A percentile compares a stretch with the other conserved stretches of the same genome.
These are phyloP conservation scores for Hibiscus mutabilis DNA, from an alignment of 345 rosid species.

Conservation along the genomic window DNA sequence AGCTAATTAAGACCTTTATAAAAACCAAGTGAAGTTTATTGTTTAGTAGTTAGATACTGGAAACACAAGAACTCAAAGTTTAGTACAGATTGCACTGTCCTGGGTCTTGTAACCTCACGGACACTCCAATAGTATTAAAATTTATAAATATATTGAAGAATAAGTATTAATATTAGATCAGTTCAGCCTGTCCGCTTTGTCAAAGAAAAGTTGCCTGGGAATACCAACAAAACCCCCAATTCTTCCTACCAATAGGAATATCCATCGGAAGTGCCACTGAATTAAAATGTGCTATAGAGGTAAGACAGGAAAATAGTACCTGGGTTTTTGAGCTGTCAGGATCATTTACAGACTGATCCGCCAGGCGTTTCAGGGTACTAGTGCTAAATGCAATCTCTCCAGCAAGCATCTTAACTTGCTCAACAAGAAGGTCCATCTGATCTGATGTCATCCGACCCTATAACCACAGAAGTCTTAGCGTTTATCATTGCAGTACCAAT, in stretches of 20 bases:
- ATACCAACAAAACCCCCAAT: neutral
- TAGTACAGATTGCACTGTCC: neutral
- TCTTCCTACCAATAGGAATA: constrained; percentile 5
- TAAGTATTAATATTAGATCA: neutral
- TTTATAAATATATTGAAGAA: neutral
- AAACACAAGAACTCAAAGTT: neutral
- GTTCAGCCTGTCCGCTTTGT: neutral
- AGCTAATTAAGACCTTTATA: neutral
- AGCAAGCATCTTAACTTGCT: constrained; percentile 99
- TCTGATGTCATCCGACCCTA: constrained; percentile 79
- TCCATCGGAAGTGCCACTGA: neutral
- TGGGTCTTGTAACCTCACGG: neutral
- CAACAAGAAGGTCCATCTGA: constrained; percentile 95
- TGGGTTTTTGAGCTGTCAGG: constrained; percentile 78
- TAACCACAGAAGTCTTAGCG: constrained; percentile 7
- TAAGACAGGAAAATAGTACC: constrained; percentile 30
- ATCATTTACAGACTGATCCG: constrained; percentile 82
- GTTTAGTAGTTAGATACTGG: neutral
- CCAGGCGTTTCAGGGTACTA: constrained; percentile 91
- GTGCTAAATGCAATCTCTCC: constrained; percentile 93
- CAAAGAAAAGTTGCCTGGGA: neutral
- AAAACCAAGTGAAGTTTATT: neutral
- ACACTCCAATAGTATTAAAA: neutral
- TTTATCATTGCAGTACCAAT: neutral
- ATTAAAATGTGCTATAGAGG: neutral